phyloP scores from a whole-genome alignment of 2,329 filamentous ascomycete species.

The Alternaria conjuncta region DNA sequence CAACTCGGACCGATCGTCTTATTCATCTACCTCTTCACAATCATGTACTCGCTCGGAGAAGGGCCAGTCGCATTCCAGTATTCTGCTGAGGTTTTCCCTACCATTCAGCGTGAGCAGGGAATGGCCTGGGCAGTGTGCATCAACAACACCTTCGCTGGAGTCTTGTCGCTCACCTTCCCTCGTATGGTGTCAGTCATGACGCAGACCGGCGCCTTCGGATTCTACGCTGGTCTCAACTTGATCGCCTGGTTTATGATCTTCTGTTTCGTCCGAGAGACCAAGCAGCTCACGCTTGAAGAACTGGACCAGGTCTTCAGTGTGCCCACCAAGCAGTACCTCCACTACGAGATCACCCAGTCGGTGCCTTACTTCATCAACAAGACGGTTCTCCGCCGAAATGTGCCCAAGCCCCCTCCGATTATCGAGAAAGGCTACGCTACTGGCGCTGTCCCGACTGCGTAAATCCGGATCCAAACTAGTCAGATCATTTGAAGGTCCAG shows the following conservation, averaged over 20 bases:
- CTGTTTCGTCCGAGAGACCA: conserved; percentile 50
- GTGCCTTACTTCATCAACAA: conserved; percentile 54
- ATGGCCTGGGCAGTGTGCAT: conserved; percentile 51
- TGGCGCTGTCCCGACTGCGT: conserved; percentile 2
- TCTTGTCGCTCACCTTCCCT: conserved; percentile 49
- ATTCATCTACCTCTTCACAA: conserved; percentile 27
- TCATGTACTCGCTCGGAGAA: conserved; percentile 47
- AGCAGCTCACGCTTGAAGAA: conserved; percentile 49
- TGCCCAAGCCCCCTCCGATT: conserved; percentile 48
- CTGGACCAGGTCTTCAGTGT: conserved; percentile 47
- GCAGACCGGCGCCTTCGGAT: conserved; percentile 48
- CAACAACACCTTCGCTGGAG: conserved; percentile 53
- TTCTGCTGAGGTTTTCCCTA: conserved; percentile 48
- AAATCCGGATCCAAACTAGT: neutral
- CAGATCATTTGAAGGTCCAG: neutral
- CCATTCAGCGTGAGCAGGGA: conserved; percentile 49
- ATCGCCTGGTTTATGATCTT: conserved; percentile 50
- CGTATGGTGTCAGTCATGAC: conserved; percentile 49
- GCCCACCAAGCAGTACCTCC: conserved; percentile 45
- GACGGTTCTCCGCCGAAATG: conserved; percentile 47
- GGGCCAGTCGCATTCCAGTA: conserved; percentile 60
- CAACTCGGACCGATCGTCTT: conserved; percentile 45
- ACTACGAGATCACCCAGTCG: conserved; percentile 49
- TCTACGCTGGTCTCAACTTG: conserved; percentile 51
- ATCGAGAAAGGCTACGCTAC: conserved; percentile 38